phyloP scores from a whole-genome alignment of 192 early-diverging fungal species.

The Coemansia furcata region DNA sequence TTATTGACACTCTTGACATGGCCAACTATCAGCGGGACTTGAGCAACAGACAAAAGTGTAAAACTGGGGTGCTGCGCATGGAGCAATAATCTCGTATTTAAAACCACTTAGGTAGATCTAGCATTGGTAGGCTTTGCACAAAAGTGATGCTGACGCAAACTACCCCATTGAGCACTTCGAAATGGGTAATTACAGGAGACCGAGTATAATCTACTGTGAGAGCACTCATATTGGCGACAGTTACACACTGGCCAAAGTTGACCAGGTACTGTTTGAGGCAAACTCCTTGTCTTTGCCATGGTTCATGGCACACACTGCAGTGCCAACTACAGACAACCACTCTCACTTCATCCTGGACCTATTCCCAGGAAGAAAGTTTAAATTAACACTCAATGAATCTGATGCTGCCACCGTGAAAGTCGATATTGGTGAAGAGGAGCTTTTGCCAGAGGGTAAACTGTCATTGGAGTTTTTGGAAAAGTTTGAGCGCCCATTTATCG shows the following conservation, averaged over 20 bases:
- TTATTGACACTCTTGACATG: not conserved
- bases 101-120: not conserved
- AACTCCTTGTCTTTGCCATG: no score
- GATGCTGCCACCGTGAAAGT: constrained; percentile 99
- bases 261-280: no score
- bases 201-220: no score
- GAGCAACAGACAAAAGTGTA: not conserved
- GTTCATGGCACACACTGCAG: no score
- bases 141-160: not conserved
- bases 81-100: not conserved
- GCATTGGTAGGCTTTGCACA: not conserved
- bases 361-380: no score
- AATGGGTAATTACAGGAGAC: no score
- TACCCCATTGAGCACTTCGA: no score
- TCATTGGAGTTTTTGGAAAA: constrained; percentile 97
- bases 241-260: no score
- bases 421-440: constrained; percentile 97
- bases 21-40: not conserved
- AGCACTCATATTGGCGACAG: no score
- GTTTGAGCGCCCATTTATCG: constrained; percentile 97
- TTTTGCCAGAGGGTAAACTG: constrained; percentile 97
- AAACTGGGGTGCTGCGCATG: not conserved
- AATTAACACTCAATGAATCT: no score
- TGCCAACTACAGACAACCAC: no score
- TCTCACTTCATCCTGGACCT: no score